Base-by-base conservation (phyloP, 805 yeast species). In the Candida hungchunana region DNA sequence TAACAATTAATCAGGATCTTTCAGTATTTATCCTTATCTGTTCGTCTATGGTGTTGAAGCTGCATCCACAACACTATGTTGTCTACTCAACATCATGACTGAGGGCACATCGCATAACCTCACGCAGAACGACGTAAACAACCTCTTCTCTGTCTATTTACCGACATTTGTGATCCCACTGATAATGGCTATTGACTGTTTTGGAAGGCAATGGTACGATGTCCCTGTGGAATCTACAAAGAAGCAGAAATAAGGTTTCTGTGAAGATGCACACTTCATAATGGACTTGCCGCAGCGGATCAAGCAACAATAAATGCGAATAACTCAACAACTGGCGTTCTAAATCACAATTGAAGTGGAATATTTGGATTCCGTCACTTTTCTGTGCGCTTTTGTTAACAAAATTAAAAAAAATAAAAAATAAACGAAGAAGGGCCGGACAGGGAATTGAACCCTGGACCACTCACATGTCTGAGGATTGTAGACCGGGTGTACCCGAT, bases 11-110 rank as follows among this genome's bases (percentile, higher is more conserved):
- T 7, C 35, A 47, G 52, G 53, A 40, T 26, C 24, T 17, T 24
- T 42, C 5, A 47, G 50, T 14, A 52, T 64, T 13, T 68, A 67
- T 38, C 58, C 62, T 17, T 67, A 66, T 53, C 57, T 80, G 46
- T 61, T 75, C 11, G 50, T 79, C 6, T 90, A 93, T 58, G 96
- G 90, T 4, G 71, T 83, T 48, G 87, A 86, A 52, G 97, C 97
- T 0, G 64, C 81, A 4, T 63, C 82, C 34, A 87, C 96, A 5
- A 87, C 96, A 0, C 57, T 79, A 24, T 73, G 79, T 17, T 90
- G 97, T 55, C 59, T 83, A 44, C 54, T 69, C n/a, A 70, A 74
- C 47, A 68, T 79, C 12, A 48, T 48, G 14, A 20, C 47, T 2
- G 55, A 64, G 10, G 60, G 64, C n/a, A 50, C 63, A 9, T 42